These are phyloP conservation scores for Cryptococcus deneoformans DNA, from an alignment of 1,284 basidiomycete species.

Conservation along the genomic window DNA sequence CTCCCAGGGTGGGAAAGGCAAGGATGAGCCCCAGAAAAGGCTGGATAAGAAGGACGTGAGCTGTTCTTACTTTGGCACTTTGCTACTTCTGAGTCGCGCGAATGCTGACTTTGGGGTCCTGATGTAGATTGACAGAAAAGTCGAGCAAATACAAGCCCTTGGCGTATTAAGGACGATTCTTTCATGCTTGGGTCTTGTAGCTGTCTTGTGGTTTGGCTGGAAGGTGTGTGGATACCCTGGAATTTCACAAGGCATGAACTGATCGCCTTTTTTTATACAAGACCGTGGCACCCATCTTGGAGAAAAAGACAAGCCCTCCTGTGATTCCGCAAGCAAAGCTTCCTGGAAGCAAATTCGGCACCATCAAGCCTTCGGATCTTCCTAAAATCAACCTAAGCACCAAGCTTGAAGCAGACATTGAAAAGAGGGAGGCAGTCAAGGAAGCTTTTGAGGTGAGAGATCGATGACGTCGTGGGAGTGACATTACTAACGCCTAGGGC, in stretches of 20 bases:
- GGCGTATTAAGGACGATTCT: conserved; percentile 5
- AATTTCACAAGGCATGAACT: not conserved
- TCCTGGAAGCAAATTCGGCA: conserved; percentile 11
- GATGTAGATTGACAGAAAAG: conserved; percentile 13
- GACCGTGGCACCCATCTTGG: conserved; percentile 8
- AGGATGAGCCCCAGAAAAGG: not conserved
- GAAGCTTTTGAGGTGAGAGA: conserved; percentile 69
- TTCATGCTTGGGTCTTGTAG: conserved; percentile 9
- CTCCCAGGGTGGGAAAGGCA: not conserved
- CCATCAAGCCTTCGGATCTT: conserved; percentile 11
- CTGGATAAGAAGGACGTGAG: conserved; percentile 7
- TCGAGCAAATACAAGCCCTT: conserved; percentile 9
- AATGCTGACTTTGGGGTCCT: not conserved
- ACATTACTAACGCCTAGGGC: not conserved
- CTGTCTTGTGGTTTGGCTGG: conserved; percentile 17
- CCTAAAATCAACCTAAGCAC: conserved; percentile 9
- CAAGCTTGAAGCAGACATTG: conserved; percentile 55
- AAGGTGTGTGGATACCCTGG: conserved; percentile 5
- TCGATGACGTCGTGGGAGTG: not conserved
- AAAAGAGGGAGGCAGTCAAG: conserved; percentile 65
- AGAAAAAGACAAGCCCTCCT: not conserved
- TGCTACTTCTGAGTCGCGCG: not conserved
- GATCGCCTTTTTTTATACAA: not conserved
- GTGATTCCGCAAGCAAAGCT: not conserved
- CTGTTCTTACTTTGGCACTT: not conserved